Percentiles rank a stretch among this genome's conserved stretches.
These are phyloP conservation scores for Quillaja saponaria DNA, from an alignment of 306 rosid genomes.

Conservation along the genomic window DNA sequence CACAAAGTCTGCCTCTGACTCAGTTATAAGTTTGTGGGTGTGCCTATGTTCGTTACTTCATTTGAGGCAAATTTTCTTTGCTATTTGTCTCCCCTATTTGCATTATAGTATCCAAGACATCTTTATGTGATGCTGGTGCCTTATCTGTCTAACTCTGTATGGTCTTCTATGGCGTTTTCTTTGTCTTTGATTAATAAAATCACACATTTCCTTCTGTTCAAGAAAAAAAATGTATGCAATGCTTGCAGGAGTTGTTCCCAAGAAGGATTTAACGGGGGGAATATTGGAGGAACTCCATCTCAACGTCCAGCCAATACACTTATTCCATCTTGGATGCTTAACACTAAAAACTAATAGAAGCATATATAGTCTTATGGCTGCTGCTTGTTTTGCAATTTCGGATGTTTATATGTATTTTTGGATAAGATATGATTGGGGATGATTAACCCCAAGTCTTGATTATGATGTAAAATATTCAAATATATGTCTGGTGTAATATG, in stretches of 20 bases:
- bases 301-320: constrained; percentile 17
- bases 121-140: too few species aligned
- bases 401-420: not conserved
- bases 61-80: too few species aligned
- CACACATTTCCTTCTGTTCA: too few species aligned
- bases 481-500: too few species aligned
- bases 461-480: too few species aligned
- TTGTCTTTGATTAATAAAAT: too few species aligned
- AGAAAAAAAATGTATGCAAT: not conserved
- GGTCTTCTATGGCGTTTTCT: too few species aligned
- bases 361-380: not conserved
- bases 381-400: not conserved
- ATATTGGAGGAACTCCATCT: constrained; percentile 6
- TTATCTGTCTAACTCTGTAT: too few species aligned
- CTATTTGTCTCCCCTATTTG: too few species aligned
- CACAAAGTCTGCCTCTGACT: not conserved
- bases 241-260: constrained; percentile 33
- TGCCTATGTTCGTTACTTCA: not conserved
- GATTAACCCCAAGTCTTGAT: too few species aligned
- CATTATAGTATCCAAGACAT: too few species aligned
- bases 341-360: constrained; percentile 29
- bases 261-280: constrained; percentile 18
- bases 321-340: constrained; percentile 73
- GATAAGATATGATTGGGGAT: not conserved
- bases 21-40: not conserved